Base-by-base conservation (phyloP, 1,284 basidiomycete genomes). In the Trichosporon sp. region DNA sequence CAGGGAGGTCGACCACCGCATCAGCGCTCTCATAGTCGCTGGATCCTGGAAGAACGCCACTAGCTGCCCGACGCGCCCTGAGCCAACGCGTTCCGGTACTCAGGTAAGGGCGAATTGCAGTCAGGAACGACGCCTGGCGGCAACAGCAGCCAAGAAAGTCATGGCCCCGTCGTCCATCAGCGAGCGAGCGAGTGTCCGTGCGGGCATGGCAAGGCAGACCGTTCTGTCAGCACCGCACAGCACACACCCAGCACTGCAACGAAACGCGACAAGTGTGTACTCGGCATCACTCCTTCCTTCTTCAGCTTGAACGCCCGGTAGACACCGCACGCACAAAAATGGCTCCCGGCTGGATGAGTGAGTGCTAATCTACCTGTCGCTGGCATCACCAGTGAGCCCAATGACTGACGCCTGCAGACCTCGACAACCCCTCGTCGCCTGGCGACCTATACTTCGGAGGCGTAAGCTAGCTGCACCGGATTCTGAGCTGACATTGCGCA, bases 401-500 rank as follows among this genome's bases (percentile, higher is more conserved):
- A 44, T 21, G 40, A 59, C 31, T n/a, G 44, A 63, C 67, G 54
- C 64, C 37, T 8, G 6, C 56, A 65, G 61, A 63, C 54, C 66
- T 68, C 56, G 66, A 68, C 60, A 19, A 34, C 36, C 33, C 25
- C 46, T 73, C 75, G 63, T 67, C 71, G 6, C 74, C 76, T 7
- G 75, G 75, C 61, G 78, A 78, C 70, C 69, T 73, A 27, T 71
- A 76, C 57, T 79, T 79, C 61, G 77, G 77, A 14, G 77, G 76
- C 33, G 77, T 77, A 57, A 60, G 77, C 69, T 16, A n/a, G 32
- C 27, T 8, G 11, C n/a, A 10, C 25, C 27, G 13, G 27, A n/a
- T n/a, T 34, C 32, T 25, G 8, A n/a, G 49, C 64, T 68, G 33
- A 68, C 63, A 31, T 0, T n/a, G 13, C 0, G 25, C 60, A 80